Base-by-base conservation (phyloP, 192 early-diverging fungal genomes). In the Podila minutissima region DNA sequence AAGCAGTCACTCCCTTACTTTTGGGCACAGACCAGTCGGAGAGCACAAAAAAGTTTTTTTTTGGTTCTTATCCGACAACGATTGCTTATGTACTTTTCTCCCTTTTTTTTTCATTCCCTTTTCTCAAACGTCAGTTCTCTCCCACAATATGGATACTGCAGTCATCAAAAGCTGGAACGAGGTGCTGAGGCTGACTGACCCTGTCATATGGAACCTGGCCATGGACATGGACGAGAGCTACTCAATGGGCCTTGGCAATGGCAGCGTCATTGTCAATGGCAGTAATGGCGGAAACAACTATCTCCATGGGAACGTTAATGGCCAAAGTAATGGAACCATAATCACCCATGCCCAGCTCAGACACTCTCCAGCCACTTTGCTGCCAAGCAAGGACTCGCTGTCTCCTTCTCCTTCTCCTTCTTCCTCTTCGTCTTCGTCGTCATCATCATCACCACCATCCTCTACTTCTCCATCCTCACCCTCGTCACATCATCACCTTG, bases 91-190 rank as follows among this genome's bases (percentile, higher is more conserved):
- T 64, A 48, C 53, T 38, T 66, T 46, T 15, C 38, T 67, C 31
- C 49, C 19, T 53, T 31, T 22, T 28, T 67, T n/a, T n/a, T 62
- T 48, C 60, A 57, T 64, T 32, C 66, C 13, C 10, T 41, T 41
- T 53, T 46, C 51, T 64, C 53, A 29, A 11, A 50, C 51, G 9
- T 51, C 41, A 46, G 41, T 46, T 20, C 62, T 50, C 35, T 70
- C 51, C 19, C 51, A 37, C 38, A n/a, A n/a, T n/a, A 81, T 81
- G 77, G 70, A 69, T 31, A 81, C 71, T 22, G 58, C 77, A 13
- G 64, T 68, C 22, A 50, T 73, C 53, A 72, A 81, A 29, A 81
- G 77, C 28, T 81, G 77, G 77, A 73, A 46, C 26, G 77, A 81
- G 58, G 66, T 81, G 32, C 62, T 81, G 19, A 66, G 71, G 15